A percentile compares a stretch with the other conserved stretches of the same genome.
Evolutionary conservation across 2,329 filamentous ascomycete genomes (phyloP).

Genomic region (Fusarium miscanthi): DNA sequence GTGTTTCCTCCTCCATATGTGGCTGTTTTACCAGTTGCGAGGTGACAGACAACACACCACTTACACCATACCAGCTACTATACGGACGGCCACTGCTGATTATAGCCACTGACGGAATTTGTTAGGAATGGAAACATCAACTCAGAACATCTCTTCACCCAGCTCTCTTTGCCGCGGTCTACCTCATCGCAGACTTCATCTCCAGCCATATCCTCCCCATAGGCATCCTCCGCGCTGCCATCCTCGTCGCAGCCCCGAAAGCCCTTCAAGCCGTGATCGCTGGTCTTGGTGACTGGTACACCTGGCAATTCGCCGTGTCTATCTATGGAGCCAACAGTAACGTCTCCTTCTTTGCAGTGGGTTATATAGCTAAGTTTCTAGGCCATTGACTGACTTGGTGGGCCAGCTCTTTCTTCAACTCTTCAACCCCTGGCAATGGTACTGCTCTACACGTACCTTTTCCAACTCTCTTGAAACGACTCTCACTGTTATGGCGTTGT

Average conservation of each 20-base stretch:
- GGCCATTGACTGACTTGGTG: neutral
- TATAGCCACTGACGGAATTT: conserved; percentile 20
- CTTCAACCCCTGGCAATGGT: conserved; percentile 86
- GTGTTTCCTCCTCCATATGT: neutral
- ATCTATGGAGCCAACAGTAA: conserved; percentile 75
- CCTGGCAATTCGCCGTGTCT: conserved; percentile 81
- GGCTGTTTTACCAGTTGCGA: neutral
- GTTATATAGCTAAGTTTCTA: conserved; percentile 39
- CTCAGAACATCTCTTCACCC: conserved; percentile 93
- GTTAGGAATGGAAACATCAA: conserved; percentile 89
- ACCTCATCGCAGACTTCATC: conserved; percentile 69
- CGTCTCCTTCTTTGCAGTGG: conserved; percentile 76
- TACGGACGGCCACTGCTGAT: neutral
- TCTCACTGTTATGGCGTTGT: conserved; percentile 81
- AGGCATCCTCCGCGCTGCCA: conserved; percentile 68
- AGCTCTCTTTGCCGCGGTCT: conserved; percentile 82
- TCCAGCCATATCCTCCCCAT: conserved; percentile 64
- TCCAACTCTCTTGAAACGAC: conserved; percentile 96
- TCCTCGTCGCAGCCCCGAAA: conserved; percentile 79
- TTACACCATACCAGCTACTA: conserved; percentile 15
- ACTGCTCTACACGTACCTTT: conserved; percentile 90
- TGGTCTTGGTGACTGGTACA: conserved; percentile 84
- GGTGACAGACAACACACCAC: conserved; percentile 1
- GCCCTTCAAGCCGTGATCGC: conserved; percentile 81
- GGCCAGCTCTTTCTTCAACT: conserved; percentile 52